Base-by-base conservation (phyloP, 176 grass and related monocot species). In the Oropetium thomaeum region DNA sequence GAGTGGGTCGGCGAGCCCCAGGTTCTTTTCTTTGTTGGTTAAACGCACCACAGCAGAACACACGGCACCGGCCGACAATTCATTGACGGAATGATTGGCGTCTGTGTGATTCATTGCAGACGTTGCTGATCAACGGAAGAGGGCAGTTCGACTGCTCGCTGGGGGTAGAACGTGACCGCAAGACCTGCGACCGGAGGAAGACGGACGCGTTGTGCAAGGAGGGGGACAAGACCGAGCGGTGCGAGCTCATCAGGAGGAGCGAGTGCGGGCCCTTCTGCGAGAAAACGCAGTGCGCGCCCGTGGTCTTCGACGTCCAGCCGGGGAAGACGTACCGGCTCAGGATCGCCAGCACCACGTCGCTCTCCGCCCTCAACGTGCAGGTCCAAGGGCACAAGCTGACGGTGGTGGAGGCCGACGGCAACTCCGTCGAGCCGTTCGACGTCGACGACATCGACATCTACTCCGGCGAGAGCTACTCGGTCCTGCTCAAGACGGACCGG, bases 391-490 rank as follows among this genome's bases (percentile, higher is more conserved):
- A 97, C 77, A 84, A 88, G 48, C 31, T 97, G 84, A 90, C 41
- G 11, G 83, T 97, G 13, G 90, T 97, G 52, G 93, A 97, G 79
- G 90, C 93, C 57, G 93, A 97, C 73, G 93, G 93, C 20, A 97
- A 93, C 85, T 97, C 90, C 59, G 85, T 93, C 19, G 68, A 82
- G 10, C 93, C 90, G 45, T 97, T 97, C 48, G 43, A 13, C 0
- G 93, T 97, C 14, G 58, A 84, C 76, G 90, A 93, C 79, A 88
- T 97, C 4, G 93, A 97, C 76, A 79, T 97, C 85, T 97, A 97
- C 85, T 97, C 93, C 47, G 93, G 93, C 30, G 90, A 97, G 47
- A 93, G 93, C 79, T 97, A 97, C 79, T 97, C 93, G 1, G 85
- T 88, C 15, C 87, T 97, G 32, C 59, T 97, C 25, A 86, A 76